Evolutionary conservation across 2,329 filamentous ascomycete species (phyloP), one percentile per base, ranked within the genome.

Genomic region (Epichloe hybrida): DNA sequence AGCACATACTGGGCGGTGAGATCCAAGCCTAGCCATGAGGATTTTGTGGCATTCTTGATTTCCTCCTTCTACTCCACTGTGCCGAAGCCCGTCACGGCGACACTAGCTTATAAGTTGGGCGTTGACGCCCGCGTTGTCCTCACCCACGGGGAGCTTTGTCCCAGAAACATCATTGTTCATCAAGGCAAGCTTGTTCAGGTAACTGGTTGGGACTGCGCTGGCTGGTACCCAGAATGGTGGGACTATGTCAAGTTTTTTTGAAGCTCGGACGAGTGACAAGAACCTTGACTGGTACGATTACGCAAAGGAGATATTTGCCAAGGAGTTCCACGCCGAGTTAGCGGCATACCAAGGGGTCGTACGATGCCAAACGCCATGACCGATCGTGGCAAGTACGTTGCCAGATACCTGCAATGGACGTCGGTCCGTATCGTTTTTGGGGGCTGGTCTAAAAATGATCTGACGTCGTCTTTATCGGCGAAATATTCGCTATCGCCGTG

Each of bases 191-290:
- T 66, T 37, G 51, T 52, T 8, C 56, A 55, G 47, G 58, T 66
- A 40, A 47, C 60, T 6, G 61, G 63, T 13, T 66, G 63, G 64
- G 61, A 64, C 44, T 62, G 55, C 34, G 60, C 62, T 4, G 64
- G 64, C 17, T 58, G 56, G 53, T 66, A 65, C 52, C 64, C 64
- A 1, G 55, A 55, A 15, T 66, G 64, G 64, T 65, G 64, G 64
- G 63, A 66, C 7, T 66, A 65, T 44, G 62, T 56, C 50, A 64
- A 64, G 42, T 66, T 66, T 49, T 49, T 65, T 65, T 38, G 64
- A 66, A 48, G 57, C 62, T 6, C 55, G 54, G 17, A 64, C 62
- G 36, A n/a, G 50, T 1, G 41, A 53, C 8, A 49, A 52, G 27
- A 65, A 64, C 43, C 49, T 53, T 11, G 63, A 65, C 50, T 66